Percentiles rank a stretch among this genome's conserved stretches.
phyloP scores from a whole-genome alignment of 2,329 filamentous ascomycete genomes.

The Didymella sp. region DNA sequence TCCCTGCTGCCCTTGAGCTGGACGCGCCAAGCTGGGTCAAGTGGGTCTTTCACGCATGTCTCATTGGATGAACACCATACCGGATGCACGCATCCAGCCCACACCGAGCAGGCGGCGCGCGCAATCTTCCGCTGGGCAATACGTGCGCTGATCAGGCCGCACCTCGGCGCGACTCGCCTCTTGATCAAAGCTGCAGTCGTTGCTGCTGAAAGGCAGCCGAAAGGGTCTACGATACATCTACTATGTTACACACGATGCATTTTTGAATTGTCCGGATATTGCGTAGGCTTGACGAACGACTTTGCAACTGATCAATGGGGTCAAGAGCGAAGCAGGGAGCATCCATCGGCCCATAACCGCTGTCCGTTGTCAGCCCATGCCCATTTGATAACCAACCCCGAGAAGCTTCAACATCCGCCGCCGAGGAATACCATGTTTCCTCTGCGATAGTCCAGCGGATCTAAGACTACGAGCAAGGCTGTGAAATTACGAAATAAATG shows the following conservation, averaged over 20 bases:
- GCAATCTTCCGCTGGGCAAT: constrained; percentile 6
- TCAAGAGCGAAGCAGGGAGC: not conserved
- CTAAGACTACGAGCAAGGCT: not conserved
- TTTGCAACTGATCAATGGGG: not conserved
- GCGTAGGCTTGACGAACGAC: not conserved
- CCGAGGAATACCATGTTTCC: not conserved
- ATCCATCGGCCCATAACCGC: not conserved
- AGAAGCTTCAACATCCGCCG: not conserved
- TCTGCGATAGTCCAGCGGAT: not conserved
- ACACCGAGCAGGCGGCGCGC: constrained; percentile 14
- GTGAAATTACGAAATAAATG: not conserved
- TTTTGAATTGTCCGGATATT: not conserved
- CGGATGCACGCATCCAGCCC: constrained; percentile 4
- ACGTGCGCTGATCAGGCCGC: constrained; percentile 5
- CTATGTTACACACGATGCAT: not conserved
- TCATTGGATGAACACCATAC: constrained; percentile 3
- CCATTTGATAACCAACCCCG: not conserved
- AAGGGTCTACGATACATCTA: not conserved
- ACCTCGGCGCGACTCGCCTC: constrained; percentile 2
- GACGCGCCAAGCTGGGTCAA: constrained; percentile 4
- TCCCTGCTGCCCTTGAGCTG: constrained; percentile 11
- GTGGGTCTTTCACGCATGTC: not conserved
- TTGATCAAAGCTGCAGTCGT: not conserved
- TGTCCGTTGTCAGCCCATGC: constrained; percentile 3
- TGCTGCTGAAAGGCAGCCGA: not conserved